phyloP scores from a whole-genome alignment of 768 basidiomycete species.

The Hemileccinum rubropunctum region DNA sequence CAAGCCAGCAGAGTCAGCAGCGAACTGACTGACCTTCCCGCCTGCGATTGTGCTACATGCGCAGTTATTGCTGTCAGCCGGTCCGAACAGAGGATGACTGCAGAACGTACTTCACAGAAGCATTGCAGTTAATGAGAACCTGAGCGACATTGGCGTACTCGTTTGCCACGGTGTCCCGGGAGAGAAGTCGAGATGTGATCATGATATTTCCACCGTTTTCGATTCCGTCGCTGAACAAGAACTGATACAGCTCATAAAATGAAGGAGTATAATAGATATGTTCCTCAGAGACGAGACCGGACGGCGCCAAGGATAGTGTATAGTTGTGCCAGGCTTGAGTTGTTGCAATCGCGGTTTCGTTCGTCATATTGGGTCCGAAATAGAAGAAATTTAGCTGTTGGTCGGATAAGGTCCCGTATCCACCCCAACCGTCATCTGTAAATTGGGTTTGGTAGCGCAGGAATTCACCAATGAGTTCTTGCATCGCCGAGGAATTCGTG shows the following conservation, averaged over 20 bases:
- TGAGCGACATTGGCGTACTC: slow-evolving; percentile 4
- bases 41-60: slow-evolving; percentile 42
- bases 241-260: slow-evolving; percentile 3
- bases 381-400: slow-evolving; percentile 15
- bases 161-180: slow-evolving; percentile 9
- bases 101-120: slow-evolving; percentile 4
- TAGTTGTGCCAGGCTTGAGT: slow-evolving; percentile 34
- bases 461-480: slow-evolving; percentile 34
- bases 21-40: slow-evolving; percentile 38
- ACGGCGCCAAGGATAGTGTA: slow-evolving; percentile 9
- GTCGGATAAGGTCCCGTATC: slow-evolving; percentile 25
- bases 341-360: slow-evolving; percentile 34
- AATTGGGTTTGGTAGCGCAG: slow-evolving; percentile 34
- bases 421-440: slow-evolving; percentile 45
- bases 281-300: slow-evolving; percentile 3
- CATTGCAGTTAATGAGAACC: slow-evolving; percentile 4
- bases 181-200: slow-evolving; percentile 8
- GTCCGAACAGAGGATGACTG: not conserved
- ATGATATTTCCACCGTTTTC: not conserved
- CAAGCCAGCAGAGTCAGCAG: slow-evolving; percentile 40
- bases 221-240: not conserved
- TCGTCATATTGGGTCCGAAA: slow-evolving; percentile 36
- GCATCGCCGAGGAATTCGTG: slow-evolving; percentile 27
- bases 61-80: too few relatives aligned
- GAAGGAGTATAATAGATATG: not conserved